Percentiles rank a stretch among this genome's conserved stretches.
phyloP scores from a whole-genome alignment of 2,329 filamentous ascomycete genomes.

The Penicillium rolfsii region DNA sequence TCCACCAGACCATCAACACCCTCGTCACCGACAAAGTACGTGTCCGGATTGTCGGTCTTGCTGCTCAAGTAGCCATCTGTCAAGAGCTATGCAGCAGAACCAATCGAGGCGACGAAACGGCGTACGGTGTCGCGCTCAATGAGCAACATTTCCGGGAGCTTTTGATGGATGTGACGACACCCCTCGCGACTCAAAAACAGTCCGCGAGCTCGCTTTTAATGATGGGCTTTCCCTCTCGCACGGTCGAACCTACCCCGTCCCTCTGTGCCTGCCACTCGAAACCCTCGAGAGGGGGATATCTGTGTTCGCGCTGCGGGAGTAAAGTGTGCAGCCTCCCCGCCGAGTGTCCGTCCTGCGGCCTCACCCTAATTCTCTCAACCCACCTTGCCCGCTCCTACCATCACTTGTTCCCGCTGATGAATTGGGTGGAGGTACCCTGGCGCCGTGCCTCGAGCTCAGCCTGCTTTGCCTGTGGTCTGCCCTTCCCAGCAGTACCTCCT shows the following conservation, averaged over 20 bases:
- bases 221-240: slow-evolving; percentile 96
- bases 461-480: slow-evolving; percentile 77
- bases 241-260: slow-evolving; percentile 70
- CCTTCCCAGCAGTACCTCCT: slow-evolving; percentile 64
- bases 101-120: slow-evolving; percentile 71
- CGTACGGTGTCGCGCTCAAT: slow-evolving; percentile 84
- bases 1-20: slow-evolving; percentile 81
- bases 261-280: slow-evolving; percentile 91
- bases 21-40: slow-evolving; percentile 83
- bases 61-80: slow-evolving; percentile 91
- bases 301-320: slow-evolving; percentile 82
- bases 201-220: slow-evolving; percentile 69
- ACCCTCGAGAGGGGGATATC: slow-evolving; percentile 80
- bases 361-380: slow-evolving; percentile 92
- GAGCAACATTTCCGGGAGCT: slow-evolving; percentile 86
- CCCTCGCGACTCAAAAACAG: slow-evolving; percentile 70
- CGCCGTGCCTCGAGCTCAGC: slow-evolving; percentile 65
- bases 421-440: slow-evolving; percentile 92
- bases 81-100: slow-evolving; percentile 85
- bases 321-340: slow-evolving; percentile 90
- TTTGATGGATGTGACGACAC: slow-evolving; percentile 85
- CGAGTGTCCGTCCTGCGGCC: slow-evolving; percentile 86
- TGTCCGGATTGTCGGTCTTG: slow-evolving; percentile 85
- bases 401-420: slow-evolving; percentile 84
- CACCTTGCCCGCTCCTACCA: slow-evolving; percentile 92